Evolutionary conservation across 805 yeast genomes (phyloP).

Genomic region (Blastobotrys parvus): DNA sequence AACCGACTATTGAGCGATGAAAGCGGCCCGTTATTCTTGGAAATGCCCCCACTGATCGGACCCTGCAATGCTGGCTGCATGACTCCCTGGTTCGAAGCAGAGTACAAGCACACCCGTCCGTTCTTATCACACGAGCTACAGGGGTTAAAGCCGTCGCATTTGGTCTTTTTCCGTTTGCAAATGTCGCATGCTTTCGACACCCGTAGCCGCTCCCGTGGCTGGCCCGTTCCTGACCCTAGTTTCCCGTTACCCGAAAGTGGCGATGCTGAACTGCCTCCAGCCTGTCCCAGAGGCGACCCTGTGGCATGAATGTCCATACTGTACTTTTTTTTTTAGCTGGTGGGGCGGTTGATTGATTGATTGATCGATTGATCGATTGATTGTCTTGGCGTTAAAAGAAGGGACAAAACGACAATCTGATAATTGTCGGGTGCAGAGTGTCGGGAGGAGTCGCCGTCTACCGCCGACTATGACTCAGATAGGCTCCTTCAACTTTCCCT

Average conservation of each 20-base stretch:
- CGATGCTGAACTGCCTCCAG: not conserved
- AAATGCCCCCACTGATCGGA: not conserved
- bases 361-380: too few species aligned
- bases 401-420: too few species aligned
- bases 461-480: too few species aligned
- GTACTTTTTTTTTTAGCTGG: too few species aligned
- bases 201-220: slow-evolving; percentile 9
- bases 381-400: too few species aligned
- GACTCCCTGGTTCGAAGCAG: not conserved
- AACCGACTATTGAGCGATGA: not conserved
- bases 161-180: slow-evolving; percentile 47
- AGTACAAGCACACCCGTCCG: slow-evolving; percentile 18
- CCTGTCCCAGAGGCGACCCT: too few species aligned
- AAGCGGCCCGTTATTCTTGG: not conserved
- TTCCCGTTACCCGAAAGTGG: not conserved
- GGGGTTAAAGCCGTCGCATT: slow-evolving; percentile 48
- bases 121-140: slow-evolving; percentile 40
- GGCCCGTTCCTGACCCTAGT: not conserved
- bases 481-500: too few species aligned
- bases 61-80: not conserved
- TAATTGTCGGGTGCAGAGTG: too few species aligned
- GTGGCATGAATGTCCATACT: too few species aligned
- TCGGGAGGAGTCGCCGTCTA: too few species aligned
- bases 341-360: too few species aligned
- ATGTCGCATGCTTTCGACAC: slow-evolving; percentile 49